phyloP scores from a whole-genome alignment of 2,329 filamentous ascomycete genomes.

The Pleurostoma richardsiae region DNA sequence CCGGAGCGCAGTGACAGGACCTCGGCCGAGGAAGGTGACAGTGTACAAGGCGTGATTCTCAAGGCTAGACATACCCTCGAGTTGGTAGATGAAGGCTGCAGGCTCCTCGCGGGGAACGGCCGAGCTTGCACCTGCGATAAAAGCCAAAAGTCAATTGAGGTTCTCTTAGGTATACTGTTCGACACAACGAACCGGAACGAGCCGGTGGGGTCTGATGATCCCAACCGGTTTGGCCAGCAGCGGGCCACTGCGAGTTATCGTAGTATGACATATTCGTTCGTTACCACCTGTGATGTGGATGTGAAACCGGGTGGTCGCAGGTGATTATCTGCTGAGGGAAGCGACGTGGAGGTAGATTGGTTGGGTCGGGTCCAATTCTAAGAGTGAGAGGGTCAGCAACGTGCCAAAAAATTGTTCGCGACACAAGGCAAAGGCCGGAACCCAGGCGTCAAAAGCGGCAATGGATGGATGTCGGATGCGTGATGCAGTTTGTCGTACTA shows the following conservation, averaged over 20 bases:
- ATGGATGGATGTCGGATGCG: no score
- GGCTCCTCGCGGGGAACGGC: conserved; percentile 25
- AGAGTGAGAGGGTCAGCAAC: no score
- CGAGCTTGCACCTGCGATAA: conserved; percentile 23
- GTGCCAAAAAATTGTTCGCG: no score
- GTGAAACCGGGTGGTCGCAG: not conserved
- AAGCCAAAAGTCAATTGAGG: no score
- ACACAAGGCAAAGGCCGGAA: no score
- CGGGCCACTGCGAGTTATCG: conserved; percentile 20
- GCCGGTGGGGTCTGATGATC: conserved; percentile 20
- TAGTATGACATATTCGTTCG: conserved; percentile 19
- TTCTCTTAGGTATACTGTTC: no score
- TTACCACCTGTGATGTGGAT: not conserved
- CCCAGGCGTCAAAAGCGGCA: no score
- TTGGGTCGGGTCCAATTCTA: not conserved
- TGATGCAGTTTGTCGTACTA: no score
- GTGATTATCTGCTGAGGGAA: not conserved
- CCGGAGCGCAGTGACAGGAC: no score
- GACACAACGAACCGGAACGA: conserved; percentile 15
- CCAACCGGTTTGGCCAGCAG: conserved; percentile 17
- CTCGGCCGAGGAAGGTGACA: no score
- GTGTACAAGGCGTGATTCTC: not conserved
- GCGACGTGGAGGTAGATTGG: not conserved
- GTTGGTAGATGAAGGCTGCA: conserved; percentile 25
- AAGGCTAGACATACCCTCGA: conserved; percentile 27